Base-by-base conservation (phyloP, 176 grass and related monocot genomes). In the Musa acuminata region DNA sequence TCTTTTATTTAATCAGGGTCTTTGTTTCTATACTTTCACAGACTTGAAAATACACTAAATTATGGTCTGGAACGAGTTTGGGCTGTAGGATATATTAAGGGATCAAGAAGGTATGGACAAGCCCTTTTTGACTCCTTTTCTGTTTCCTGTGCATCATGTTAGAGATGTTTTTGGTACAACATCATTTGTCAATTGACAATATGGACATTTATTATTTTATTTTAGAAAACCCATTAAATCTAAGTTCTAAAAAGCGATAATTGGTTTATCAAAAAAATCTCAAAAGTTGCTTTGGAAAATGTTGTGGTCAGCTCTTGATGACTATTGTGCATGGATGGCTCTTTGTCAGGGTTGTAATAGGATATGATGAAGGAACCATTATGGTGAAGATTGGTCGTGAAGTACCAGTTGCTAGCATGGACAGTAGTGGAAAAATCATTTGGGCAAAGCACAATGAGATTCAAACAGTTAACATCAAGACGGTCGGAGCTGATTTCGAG, bases 41-140 rank as follows among this genome's bases (percentile, higher is more conserved):
- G 89, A 66, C 84, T 88, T 72, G 89, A 92, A 81, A 88, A 86
- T 55, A 92, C 86, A 27, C 73, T 92, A 53, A 92, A 92, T 67
- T 92, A 92, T 79, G 89, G 89, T 76, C 85, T 92, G 78, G 89
- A 92, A 73, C 81, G 86, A 64, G 89, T 89, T 82, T 92, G 89
- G 89, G 89, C 89, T 50, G 73, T 92, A 12, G 86, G 89, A 26
- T 92, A 83, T n/a, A 92, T 92, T 69, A 92, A 86, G 80, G 83
- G 83, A 21, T 92, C 86, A 70, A 81, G 85, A 71, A 92, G 89
- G 86, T 92, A 77, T 43, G 52, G 16, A 19, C 8, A 75, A n/a
- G 49, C 21, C 16, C 49, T 22, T 60, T 13, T 48, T 75, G 9
- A 49, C 50, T 62, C 35, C 55, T 58, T 58, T 2, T 19, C 11